Evolutionary conservation across 495 filamentous ascomycete genomes (phyloP).

Genomic region (Aspergillus mulundensis): DNA sequence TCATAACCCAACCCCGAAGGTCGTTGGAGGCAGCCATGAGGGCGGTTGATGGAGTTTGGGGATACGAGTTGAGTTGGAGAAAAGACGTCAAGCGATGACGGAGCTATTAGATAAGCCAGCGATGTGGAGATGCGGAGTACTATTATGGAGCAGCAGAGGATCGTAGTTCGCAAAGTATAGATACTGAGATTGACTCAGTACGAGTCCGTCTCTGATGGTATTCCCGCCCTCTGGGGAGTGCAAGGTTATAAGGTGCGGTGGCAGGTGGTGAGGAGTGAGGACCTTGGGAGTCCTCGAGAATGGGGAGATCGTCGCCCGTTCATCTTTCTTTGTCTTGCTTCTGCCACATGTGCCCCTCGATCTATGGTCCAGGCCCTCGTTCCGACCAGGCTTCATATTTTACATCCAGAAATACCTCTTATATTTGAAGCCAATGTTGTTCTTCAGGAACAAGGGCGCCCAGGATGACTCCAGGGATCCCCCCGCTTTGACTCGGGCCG

Average conservation of each 20-base stretch:
- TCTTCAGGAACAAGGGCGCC: background rate
- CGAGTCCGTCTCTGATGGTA: background rate
- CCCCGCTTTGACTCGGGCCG: background rate
- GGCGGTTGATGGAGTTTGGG: constrained; percentile 11
- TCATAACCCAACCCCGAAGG: constrained; percentile 90
- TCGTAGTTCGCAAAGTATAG: background rate
- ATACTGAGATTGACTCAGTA: background rate
- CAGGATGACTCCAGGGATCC: background rate
- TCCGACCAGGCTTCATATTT: background rate
- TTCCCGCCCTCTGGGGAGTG: background rate
- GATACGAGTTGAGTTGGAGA: constrained; percentile 11
- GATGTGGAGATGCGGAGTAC: background rate
- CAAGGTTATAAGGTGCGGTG: background rate
- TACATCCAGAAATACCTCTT: background rate
- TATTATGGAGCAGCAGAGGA: background rate
- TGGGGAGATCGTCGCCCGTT: background rate
- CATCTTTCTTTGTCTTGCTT: background rate
- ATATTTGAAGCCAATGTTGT: background rate
- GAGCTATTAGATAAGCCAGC: constrained; percentile 14
- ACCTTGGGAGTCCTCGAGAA: background rate
- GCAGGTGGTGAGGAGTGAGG: background rate
- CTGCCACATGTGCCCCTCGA: background rate
- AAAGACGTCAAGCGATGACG: constrained; percentile 7
- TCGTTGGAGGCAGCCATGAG: constrained; percentile 65
- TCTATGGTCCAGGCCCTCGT: background rate